Evolutionary conservation across 768 basidiomycete species (phyloP).

Genomic region (Hirschioporus abietinus): DNA sequence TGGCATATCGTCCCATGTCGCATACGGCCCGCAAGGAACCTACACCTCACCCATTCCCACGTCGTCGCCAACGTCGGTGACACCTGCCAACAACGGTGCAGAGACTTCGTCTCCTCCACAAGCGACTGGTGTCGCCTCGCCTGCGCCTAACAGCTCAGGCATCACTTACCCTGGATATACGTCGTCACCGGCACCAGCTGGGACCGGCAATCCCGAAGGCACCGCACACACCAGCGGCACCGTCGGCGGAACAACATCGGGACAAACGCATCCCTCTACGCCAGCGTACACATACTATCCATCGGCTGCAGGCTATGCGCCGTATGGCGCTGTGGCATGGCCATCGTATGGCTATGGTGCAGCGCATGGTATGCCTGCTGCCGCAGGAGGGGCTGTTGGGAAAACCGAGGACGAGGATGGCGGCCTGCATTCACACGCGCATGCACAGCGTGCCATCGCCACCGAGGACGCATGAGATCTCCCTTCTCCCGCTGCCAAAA

Average conservation of each 20-base stretch:
- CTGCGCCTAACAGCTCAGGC: background rate
- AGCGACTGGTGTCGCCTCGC: background rate
- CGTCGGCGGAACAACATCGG: background rate
- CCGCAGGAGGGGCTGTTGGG: background rate
- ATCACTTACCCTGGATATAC: background rate
- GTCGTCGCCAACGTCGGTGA: background rate
- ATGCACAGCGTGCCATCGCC: background rate
- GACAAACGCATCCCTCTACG: background rate
- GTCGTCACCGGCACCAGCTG: background rate
- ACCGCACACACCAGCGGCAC: background rate
- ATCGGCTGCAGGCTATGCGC: background rate
- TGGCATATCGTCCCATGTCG: conserved; percentile 1
- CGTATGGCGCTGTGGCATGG: background rate
- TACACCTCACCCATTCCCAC: background rate
- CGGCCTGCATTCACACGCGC: background rate
- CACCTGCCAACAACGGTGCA: background rate
- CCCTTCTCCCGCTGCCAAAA: background rate
- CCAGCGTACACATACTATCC: conserved; percentile 3
- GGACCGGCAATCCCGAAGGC: background rate
- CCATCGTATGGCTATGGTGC: background rate
- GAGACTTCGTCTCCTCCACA: background rate
- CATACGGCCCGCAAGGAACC: background rate
- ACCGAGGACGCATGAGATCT: conserved; percentile 1
- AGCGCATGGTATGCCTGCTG: conserved; percentile 2
- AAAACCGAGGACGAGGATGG: background rate